Evolutionary conservation across 441 rosid species (phyloP), one percentile per base, ranked within the genome.

Genomic region (Breynia disticha): DNA sequence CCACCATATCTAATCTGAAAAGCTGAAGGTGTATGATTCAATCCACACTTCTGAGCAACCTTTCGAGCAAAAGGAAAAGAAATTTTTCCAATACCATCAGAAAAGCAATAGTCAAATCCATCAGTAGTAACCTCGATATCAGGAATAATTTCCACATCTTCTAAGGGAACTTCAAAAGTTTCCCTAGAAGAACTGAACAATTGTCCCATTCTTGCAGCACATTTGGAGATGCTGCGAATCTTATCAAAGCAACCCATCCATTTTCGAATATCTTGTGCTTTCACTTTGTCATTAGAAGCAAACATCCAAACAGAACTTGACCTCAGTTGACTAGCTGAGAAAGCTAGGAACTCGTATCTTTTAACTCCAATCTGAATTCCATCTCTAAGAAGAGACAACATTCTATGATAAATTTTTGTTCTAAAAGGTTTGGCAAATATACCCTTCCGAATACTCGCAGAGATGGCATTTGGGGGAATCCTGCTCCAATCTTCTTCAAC

Each of bases 181-280:
- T 83, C 95, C 57, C 48, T 35, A 8, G 97, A 86, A 65, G 97
- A 78, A 68, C 98, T 88, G 74, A 91, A 91, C 69, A 88, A 62
- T 59, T 91, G 98, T 59, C 98, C 98, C 96, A 91, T 88, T 73
- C 98, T 81, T 49, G 98, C 95, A 48, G 98, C 94, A 76, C 91
- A 86, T 66, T 88, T 91, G n/a, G 97, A 86, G 39, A 86, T 76
- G 48, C 83, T 82, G 32, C 80, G 76, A 41, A 91, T 86, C 56
- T 72, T 81, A 47, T 83, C 78, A 67, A 91, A 91, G 77, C 96
- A 86, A 53, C 95, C 98, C 97, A 88, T 91, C 97, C 95, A 91
- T 59, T 76, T 87, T 74, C 98, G 76, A 37, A 91, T 72, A 54
- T 80, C 77, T 69, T 80, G 86, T 1, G 98, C 89, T 62, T 62